A percentile compares a stretch with the other conserved stretches of the same genome.
These are phyloP conservation scores for Kwoniella sp. DNA, from an alignment of 768 basidiomycete species.

Conservation along the genomic window DNA sequence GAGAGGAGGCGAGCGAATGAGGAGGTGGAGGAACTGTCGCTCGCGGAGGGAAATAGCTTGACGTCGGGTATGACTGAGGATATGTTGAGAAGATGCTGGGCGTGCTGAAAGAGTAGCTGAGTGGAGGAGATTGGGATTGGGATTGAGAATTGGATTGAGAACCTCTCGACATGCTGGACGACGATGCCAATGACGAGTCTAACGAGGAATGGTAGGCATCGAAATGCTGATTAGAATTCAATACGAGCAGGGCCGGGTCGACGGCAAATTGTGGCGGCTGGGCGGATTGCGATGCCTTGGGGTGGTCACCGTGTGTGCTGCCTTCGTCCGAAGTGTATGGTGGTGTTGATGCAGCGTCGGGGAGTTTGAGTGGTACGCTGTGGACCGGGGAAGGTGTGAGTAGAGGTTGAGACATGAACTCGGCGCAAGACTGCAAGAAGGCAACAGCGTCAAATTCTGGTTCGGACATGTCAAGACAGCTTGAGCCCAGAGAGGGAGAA, in stretches of 20 bases:
- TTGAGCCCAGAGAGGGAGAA: neutral
- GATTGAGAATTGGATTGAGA: slow-evolving; percentile 2
- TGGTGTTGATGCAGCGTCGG: slow-evolving; percentile 14
- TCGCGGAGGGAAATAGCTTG: slow-evolving; percentile 16
- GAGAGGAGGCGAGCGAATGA: slow-evolving; percentile 7
- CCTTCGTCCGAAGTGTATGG: slow-evolving; percentile 25
- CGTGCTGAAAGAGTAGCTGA: slow-evolving; percentile 8
- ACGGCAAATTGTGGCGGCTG: neutral
- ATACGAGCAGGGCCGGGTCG: neutral
- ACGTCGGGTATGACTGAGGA: slow-evolving; percentile 12
- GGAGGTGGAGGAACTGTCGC: neutral
- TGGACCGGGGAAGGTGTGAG: slow-evolving; percentile 19
- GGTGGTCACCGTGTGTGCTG: slow-evolving; percentile 8
- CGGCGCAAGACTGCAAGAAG: slow-evolving; percentile 23
- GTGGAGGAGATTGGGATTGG: slow-evolving; percentile 12
- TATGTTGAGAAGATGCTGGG: slow-evolving; percentile 17
- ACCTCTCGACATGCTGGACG: neutral
- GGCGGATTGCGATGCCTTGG: neutral
- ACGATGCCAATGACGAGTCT: neutral
- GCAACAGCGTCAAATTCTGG: slow-evolving; percentile 15
- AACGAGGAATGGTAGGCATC: neutral
- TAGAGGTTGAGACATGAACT: slow-evolving; percentile 25
- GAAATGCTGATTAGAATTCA: slow-evolving; percentile 3
- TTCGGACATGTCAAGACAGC: slow-evolving; percentile 9
- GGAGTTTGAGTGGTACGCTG: slow-evolving; percentile 19